Base-by-base conservation (phyloP, 805 yeast genomes). In the Kodamaea neixiangensis region DNA sequence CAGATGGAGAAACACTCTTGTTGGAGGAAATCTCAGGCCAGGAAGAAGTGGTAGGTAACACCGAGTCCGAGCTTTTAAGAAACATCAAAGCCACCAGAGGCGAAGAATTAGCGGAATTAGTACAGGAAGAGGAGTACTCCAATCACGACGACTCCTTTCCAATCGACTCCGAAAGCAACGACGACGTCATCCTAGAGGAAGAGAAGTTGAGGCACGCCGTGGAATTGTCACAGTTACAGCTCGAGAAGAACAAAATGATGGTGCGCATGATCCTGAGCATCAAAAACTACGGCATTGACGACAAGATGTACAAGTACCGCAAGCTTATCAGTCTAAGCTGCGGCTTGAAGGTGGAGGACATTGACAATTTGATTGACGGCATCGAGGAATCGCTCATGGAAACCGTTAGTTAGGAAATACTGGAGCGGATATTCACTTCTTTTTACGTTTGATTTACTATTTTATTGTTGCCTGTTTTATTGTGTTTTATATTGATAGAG, bases 301-400 rank as follows among this genome's bases (percentile, higher is more conserved):
- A 74, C 19, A 82, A 79, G 57, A 83, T 86, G 69, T 81, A 80
- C 60, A 90, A 89, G 64, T 87, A 93, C 72, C 78, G 96, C 55
- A 83, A 83, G 60, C 75, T 93, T 54, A 85, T 94, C 40, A 81
- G 93, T 19, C 71, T 83, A 44, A 81, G 89, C 44, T 87, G 96
- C 64, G 96, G 89, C 2, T 76, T 90, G 49, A 81, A 84, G 46
- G 77, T 85, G 17, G 96, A 89, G 53, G 94, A 87, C 53, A 85
- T 93, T 51, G 89, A 85, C 61, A 86, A 88, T 25, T 76, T 90
- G 52, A 75, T 93, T 46, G 93, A 88, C 57, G 97, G 93, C 17
- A 87, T 93, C 20, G 54, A 54, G 34, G 55, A 48, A 31, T 54
- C 55, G 1, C 48, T 51, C n/a, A 51, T 54, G 54, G 57, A 54